Conservation (phyloP, 73 alveolate species). For the Halteria grandinella region DNA sequence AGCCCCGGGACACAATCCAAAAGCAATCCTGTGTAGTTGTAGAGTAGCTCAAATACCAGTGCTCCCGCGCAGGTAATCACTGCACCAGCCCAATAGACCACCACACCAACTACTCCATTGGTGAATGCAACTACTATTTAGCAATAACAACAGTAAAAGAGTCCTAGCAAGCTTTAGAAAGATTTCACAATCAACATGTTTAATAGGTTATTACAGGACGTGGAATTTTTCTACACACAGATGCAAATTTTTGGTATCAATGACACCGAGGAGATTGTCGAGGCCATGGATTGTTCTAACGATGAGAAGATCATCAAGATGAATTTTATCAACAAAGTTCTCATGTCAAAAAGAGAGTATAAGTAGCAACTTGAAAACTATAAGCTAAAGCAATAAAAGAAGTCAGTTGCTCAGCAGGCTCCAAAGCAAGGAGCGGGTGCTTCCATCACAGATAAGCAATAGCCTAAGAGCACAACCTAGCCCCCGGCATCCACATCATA, state of each 20-base stretch:
- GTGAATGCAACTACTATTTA: too few species aligned
- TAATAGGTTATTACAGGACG: neutral
- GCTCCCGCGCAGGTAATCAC: too few species aligned
- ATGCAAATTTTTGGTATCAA: constrained; percentile 3
- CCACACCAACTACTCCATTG: too few species aligned
- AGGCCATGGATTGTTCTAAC: constrained; percentile 24
- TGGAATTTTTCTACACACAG: constrained; percentile 16
- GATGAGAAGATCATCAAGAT: constrained; percentile 15
- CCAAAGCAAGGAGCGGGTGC: neutral
- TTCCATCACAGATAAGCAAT: neutral
- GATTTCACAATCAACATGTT: constrained; percentile 11
- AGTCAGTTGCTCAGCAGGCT: neutral
- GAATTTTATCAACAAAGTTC: constrained; percentile 14
- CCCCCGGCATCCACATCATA: too few species aligned
- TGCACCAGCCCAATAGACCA: too few species aligned
- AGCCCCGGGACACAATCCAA: too few species aligned
- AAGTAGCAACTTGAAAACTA: constrained; percentile 18
- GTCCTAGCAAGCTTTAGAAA: constrained; percentile 21
- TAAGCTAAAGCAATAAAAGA: neutral
- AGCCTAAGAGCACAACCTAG: too few species aligned
- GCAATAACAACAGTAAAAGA: too few species aligned
- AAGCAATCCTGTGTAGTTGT: too few species aligned
- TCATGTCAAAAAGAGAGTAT: constrained; percentile 18
- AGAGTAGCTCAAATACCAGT: too few species aligned
- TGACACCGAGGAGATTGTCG: neutral